Percentiles rank a stretch among this genome's conserved stretches.
These are phyloP conservation scores for Adansonia rubrostipa DNA, from an alignment of 441 rosid genomes.

Conservation along the genomic window DNA sequence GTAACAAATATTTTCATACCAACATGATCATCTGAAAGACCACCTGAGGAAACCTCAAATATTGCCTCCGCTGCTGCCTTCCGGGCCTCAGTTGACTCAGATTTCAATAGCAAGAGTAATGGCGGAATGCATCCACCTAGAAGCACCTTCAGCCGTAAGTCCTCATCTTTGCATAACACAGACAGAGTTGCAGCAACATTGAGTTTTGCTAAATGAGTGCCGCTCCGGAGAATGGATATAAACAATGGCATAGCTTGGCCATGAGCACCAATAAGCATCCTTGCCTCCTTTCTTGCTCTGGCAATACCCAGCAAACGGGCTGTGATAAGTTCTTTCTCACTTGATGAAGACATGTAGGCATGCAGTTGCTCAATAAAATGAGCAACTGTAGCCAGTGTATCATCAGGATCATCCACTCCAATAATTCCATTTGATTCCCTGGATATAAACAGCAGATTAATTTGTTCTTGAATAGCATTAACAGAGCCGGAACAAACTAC, in stretches of 20 bases:
- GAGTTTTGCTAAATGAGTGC: conserved; percentile 67
- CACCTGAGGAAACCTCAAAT: conserved; percentile 81
- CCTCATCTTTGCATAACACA: conserved; percentile 76
- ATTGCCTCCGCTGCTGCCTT: conserved; percentile 87
- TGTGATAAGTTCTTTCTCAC: conserved; percentile 78
- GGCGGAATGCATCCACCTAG: conserved; percentile 97
- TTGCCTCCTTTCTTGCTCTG: conserved; percentile 72
- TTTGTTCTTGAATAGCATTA: conserved; percentile 18
- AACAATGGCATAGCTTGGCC: conserved; percentile 88
- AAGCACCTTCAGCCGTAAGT: conserved; percentile 74
- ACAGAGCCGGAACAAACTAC: not conserved
- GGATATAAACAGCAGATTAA: conserved; percentile 18
- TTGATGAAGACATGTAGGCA: conserved; percentile 61
- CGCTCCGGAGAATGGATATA: conserved; percentile 76
- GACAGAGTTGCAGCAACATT: conserved; percentile 74
- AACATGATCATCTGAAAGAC: conserved; percentile 75
- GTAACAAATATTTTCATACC: conserved; percentile 87
- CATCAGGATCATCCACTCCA: conserved; percentile 58
- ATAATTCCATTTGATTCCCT: conserved; percentile 58
- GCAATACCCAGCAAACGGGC: conserved; percentile 77
- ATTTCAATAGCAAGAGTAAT: conserved; percentile 75
- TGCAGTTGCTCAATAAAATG: conserved; percentile 81
- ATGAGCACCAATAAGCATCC: conserved; percentile 70
- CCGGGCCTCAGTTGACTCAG: conserved; percentile 71
- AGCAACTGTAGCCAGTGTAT: conserved; percentile 67